Evolutionary conservation across 129 eudicot genomes (phyloP).

Genomic region (Dittrichia graveolens): DNA sequence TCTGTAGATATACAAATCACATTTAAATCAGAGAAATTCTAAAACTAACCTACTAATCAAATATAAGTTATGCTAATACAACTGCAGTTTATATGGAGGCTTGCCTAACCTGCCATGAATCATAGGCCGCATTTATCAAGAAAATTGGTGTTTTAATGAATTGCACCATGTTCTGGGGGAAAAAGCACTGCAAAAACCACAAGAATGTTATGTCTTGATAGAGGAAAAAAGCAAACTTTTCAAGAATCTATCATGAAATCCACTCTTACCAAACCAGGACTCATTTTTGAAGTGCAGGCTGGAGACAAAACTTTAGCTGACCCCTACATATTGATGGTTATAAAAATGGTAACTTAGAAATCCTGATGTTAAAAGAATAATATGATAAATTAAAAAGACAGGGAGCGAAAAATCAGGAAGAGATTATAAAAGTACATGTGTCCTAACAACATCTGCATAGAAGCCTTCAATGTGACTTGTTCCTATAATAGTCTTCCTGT

Average conservation of each 20-base stretch:
- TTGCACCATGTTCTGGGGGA: conserved; percentile 73
- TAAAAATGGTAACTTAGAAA: background rate
- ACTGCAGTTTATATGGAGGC: background rate
- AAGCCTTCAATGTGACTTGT: conserved; percentile 71
- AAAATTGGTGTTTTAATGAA: conserved; percentile 63
- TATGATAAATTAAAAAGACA: background rate
- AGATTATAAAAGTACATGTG: conserved; percentile 52
- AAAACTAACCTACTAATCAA: background rate
- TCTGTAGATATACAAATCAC: conserved; percentile 14
- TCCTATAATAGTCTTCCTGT: conserved; percentile 82
- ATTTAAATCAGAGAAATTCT: background rate
- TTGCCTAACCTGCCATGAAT: conserved; percentile 90
- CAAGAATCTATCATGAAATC: background rate
- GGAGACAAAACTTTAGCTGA: conserved; percentile 73
- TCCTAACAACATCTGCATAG: conserved; percentile 63
- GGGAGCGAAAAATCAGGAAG: background rate
- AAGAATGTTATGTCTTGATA: conserved; percentile 5
- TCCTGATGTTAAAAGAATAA: background rate
- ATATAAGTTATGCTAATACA: background rate
- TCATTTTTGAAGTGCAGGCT: conserved; percentile 58
- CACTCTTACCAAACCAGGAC: conserved; percentile 75
- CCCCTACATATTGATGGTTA: conserved; percentile 47
- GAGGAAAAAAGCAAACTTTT: background rate
- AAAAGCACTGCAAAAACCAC: conserved; percentile 65
- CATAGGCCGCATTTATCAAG: conserved; percentile 82